Evolutionary conservation across 1,284 basidiomycete genomes (phyloP).

Genomic region (Veloporphyrellus conicus): DNA sequence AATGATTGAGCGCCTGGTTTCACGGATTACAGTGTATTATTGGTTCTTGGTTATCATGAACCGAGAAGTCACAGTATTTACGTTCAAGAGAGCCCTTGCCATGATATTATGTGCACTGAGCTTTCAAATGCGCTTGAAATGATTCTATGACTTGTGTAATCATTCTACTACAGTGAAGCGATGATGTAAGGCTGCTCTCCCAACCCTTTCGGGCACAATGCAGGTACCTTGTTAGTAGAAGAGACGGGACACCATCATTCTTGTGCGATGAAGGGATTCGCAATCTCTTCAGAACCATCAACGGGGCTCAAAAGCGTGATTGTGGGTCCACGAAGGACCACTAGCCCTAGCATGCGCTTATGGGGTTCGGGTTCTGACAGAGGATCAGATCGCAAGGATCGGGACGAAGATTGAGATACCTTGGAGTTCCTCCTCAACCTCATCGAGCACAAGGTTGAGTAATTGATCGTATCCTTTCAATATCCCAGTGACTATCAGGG

Average conservation of each 20-base stretch:
- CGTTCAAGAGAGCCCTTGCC: neutral
- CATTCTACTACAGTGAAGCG: constrained; percentile 16
- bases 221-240: neutral
- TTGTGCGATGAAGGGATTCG: constrained; percentile 70
- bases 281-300: constrained; percentile 87
- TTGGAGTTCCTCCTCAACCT: constrained; percentile 74
- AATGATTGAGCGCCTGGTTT: constrained; percentile 1
- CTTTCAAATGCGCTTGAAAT: constrained; percentile 10
- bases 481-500: constrained; percentile 73
- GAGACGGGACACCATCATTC: constrained; percentile 32
- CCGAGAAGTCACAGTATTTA: no score
- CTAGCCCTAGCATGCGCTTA: constrained; percentile 72
- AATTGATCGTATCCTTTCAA: constrained; percentile 97
- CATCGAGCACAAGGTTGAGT: constrained; percentile 91
- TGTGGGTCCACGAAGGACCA: constrained; percentile 87
- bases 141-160: constrained; percentile 12
- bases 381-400: constrained; percentile 15
- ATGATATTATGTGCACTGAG: constrained; percentile 7
- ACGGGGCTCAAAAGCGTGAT: constrained; percentile 90
- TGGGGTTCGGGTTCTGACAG: constrained; percentile 59
- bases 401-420: constrained; percentile 41
- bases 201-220: no score
- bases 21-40: no score
- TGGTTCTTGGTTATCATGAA: no score
- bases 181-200: no score